Evolutionary conservation across 176 grass and related monocot genomes (phyloP).

Genomic region (Eleusine coracana): DNA sequence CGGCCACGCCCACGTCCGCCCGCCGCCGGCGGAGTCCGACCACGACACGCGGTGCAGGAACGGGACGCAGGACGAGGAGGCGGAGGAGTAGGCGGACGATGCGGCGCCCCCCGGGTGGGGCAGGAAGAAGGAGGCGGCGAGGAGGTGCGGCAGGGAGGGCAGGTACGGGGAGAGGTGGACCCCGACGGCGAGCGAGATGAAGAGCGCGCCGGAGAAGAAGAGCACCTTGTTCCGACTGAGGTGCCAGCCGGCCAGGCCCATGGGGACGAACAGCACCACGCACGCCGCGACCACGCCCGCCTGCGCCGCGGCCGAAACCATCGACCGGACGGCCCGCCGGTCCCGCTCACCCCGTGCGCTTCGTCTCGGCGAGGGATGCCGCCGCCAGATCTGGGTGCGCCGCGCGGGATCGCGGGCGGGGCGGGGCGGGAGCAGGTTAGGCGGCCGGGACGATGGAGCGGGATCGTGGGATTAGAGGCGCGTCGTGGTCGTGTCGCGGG

Average conservation of each 20-base stretch:
- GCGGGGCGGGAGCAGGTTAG: constrained; percentile 3
- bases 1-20: constrained; percentile 67
- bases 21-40: background rate
- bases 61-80: constrained; percentile 53
- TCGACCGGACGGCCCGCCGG: constrained; percentile 2
- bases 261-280: constrained; percentile 92
- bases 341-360: background rate
- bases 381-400: constrained; percentile 25
- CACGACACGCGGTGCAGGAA: constrained; percentile 76
- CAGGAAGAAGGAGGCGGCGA: constrained; percentile 56
- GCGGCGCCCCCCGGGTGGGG: background rate
- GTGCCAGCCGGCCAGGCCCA: constrained; percentile 93
- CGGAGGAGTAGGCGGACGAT: background rate
- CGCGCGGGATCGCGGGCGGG: background rate
- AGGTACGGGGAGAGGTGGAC: constrained; percentile 88
- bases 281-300: constrained; percentile 77
- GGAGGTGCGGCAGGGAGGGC: constrained; percentile 66
- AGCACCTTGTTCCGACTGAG: constrained; percentile 98
- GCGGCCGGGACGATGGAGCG: constrained; percentile 20
- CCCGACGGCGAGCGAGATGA: constrained; percentile 90
- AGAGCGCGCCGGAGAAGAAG: constrained; percentile 94
- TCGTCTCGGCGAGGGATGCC: background rate
- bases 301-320: constrained; percentile 60
- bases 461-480: constrained; percentile 35
- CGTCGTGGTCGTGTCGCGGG: constrained; percentile 13